Conservation (phyloP, 805 yeast species). For the Ogataea zsoltii region DNA sequence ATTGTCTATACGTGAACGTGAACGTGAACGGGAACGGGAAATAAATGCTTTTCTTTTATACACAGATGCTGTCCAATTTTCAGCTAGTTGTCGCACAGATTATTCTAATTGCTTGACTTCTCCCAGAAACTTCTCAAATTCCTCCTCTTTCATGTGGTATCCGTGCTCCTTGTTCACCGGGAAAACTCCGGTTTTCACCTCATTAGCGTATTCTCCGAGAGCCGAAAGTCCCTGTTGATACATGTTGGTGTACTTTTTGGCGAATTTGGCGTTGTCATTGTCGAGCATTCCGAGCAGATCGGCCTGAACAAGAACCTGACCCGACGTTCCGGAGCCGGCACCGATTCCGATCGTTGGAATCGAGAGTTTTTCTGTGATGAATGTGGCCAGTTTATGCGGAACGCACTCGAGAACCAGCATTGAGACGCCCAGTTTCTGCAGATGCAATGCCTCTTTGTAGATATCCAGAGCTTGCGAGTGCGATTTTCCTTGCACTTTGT, state of each 20-base stretch:
- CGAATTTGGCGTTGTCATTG: constrained; percentile 65
- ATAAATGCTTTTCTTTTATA: too few species aligned
- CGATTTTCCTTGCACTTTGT: constrained; percentile 76
- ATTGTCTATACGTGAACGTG: constrained; percentile 19
- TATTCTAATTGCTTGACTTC: constrained; percentile 21
- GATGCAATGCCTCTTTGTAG: constrained; percentile 62
- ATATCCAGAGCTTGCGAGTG: constrained; percentile 56
- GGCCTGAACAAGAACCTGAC: constrained; percentile 87
- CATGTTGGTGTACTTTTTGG: constrained; percentile 63
- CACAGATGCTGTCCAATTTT: too few species aligned
- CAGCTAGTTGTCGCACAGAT: background rate
- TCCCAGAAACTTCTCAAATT: constrained; percentile 45
- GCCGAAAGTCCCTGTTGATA: constrained; percentile 51
- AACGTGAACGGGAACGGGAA: too few species aligned
- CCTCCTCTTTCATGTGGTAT: constrained; percentile 67
- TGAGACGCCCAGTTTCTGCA: constrained; percentile 78
- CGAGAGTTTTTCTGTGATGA: constrained; percentile 56
- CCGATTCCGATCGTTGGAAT: constrained; percentile 96
- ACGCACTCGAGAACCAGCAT: constrained; percentile 80
- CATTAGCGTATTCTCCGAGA: constrained; percentile 53
- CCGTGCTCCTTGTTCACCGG: constrained; percentile 66
- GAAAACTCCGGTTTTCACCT: constrained; percentile 55
- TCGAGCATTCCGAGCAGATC: constrained; percentile 80
- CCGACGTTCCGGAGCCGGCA: constrained; percentile 81
- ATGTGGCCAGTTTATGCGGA: constrained; percentile 68